These are phyloP conservation scores for Gentiana straminea DNA, from an alignment of 257 asterid genomes.

Conservation along the genomic window DNA sequence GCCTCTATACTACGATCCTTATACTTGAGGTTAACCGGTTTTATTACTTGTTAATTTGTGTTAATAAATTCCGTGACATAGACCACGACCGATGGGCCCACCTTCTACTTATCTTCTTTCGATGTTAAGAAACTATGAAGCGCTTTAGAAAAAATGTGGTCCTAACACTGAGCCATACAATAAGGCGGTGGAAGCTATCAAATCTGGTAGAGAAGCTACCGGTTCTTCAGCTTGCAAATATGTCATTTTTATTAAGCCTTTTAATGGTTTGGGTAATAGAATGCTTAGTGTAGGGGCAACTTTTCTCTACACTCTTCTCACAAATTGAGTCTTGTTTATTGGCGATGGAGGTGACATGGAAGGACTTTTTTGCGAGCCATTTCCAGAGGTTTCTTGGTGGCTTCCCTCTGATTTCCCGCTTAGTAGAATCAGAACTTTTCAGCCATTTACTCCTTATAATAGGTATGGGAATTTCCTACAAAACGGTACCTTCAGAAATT, in stretches of 20 bases:
- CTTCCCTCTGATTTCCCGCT: constrained; percentile 62
- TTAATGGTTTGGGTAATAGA: constrained; percentile 65
- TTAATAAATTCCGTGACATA: too few relatives aligned
- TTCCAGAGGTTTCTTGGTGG: constrained; percentile 68
- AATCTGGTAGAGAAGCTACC: constrained; percentile 24
- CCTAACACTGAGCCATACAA: constrained; percentile 44
- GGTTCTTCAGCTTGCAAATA: constrained; percentile 45
- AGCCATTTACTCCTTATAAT: constrained; percentile 31
- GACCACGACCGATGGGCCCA: constrained; percentile 9
- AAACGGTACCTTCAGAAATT: constrained; percentile 19
- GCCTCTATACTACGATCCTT: too few relatives aligned
- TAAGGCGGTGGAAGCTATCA: constrained; percentile 34
- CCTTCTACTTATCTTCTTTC: constrained; percentile 53
- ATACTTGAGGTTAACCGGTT: too few relatives aligned
- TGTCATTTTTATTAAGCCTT: constrained; percentile 48
- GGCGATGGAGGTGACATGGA: constrained; percentile 46
- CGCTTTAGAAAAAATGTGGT: constrained; percentile 51
- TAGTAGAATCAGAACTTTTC: constrained; percentile 14
- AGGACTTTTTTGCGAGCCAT: constrained; percentile 81
- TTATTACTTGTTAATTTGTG: too few relatives aligned
- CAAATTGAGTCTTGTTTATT: constrained; percentile 66
- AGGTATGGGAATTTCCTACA: constrained; percentile 53
- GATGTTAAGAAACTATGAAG: constrained; percentile 52
- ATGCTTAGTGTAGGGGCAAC: constrained; percentile 58
- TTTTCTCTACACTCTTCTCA: constrained; percentile 70